These are phyloP conservation scores for Sporothrix schenckii DNA, from an alignment of 2,329 filamentous ascomycete species.

Conservation along the genomic window DNA sequence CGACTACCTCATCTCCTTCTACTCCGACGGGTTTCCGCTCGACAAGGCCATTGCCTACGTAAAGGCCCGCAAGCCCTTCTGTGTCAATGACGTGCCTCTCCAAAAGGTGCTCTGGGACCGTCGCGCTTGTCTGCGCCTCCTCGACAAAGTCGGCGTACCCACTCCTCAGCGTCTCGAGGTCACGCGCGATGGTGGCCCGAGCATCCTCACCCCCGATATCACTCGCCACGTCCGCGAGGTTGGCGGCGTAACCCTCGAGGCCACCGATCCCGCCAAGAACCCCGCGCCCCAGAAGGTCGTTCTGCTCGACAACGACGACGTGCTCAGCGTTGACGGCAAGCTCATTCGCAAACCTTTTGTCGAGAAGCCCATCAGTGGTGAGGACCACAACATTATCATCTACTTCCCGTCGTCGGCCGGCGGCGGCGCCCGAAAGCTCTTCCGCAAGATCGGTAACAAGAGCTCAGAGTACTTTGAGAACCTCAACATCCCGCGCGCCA, in stretches of 20 bases:
- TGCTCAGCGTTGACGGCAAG: slow-evolving; percentile 81
- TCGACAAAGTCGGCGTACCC: slow-evolving; percentile 86
- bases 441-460: slow-evolving; percentile 98
- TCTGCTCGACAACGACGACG: slow-evolving; percentile 86
- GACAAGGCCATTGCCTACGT: slow-evolving; percentile 97
- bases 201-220: slow-evolving; percentile 74
- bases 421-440: slow-evolving; percentile 87
- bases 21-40: slow-evolving; percentile 94
- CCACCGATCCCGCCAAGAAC: slow-evolving; percentile 62
- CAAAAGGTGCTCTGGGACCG: slow-evolving; percentile 97
- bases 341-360: slow-evolving; percentile 90
- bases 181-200: slow-evolving; percentile 87
- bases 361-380: slow-evolving; percentile 96
- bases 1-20: slow-evolving; percentile 97
- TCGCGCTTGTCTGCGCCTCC: slow-evolving; percentile 80
- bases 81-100: slow-evolving; percentile 96
- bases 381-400: slow-evolving; percentile 98
- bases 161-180: slow-evolving; percentile 89
- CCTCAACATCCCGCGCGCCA: slow-evolving; percentile 74
- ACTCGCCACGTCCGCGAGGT: slow-evolving; percentile 77
- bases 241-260: slow-evolving; percentile 75
- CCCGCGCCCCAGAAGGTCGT: slow-evolving; percentile 69
- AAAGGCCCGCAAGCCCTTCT: slow-evolving; percentile 90
- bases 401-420: slow-evolving; percentile 89
- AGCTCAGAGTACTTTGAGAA: slow-evolving; percentile 90